Conservation (phyloP, 345 rosid species). For the Odontarrhena argentea region DNA sequence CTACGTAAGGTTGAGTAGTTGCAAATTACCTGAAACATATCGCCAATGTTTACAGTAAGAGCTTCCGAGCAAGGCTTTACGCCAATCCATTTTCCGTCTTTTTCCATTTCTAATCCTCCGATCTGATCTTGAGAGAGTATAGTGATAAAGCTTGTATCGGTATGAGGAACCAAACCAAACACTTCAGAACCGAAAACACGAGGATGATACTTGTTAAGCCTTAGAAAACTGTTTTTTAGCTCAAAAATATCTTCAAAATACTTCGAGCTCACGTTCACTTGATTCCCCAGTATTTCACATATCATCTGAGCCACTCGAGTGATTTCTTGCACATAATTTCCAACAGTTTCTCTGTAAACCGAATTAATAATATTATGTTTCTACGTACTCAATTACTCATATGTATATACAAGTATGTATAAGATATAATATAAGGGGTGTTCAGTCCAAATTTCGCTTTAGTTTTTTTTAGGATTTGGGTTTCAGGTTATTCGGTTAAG, state of each 20-base stretch:
- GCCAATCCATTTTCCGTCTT: constrained; percentile 61
- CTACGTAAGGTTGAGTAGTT: too few species aligned
- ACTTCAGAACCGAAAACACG: constrained; percentile 52
- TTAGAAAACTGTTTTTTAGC: constrained; percentile 47
- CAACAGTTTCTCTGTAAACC: constrained; percentile 45
- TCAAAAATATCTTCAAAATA: constrained; percentile 53
- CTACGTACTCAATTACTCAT: too few species aligned
- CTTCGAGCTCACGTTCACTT: constrained; percentile 43
- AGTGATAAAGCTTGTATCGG: constrained; percentile 68
- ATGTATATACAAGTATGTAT: not conserved
- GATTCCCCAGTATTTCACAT: constrained; percentile 50
- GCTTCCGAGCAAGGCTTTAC: constrained; percentile 65
- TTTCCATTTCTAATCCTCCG: constrained; percentile 68
- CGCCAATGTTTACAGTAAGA: constrained; percentile 69
- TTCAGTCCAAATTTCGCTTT: too few species aligned
- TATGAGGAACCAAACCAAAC: constrained; percentile 76
- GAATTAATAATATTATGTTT: not conserved
- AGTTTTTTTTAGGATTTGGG: too few species aligned
- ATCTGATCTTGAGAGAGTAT: constrained; percentile 60
- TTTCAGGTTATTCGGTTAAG: too few species aligned
- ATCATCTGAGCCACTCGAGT: constrained; percentile 48
- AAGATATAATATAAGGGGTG: too few species aligned
- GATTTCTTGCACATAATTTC: constrained; percentile 43
- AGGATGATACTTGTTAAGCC: constrained; percentile 82
- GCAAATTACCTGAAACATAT: constrained; percentile 75